Evolutionary conservation across 176 grass and related monocot genomes (phyloP).

Genomic region (Aegilops longissima): DNA sequence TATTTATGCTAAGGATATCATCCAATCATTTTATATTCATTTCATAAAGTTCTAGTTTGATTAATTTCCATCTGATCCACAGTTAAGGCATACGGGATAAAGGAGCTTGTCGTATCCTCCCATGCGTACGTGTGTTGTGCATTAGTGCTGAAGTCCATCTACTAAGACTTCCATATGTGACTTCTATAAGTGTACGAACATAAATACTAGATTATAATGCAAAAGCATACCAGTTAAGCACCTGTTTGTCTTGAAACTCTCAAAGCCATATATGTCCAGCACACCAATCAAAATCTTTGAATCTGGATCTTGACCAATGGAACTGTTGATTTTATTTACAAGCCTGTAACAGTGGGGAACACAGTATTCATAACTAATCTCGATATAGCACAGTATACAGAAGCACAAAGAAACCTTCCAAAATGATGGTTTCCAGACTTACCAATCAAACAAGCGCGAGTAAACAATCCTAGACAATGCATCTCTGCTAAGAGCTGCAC

Average conservation of each 20-base stretch:
- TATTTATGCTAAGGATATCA: background rate
- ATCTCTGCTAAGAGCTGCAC: conserved; percentile 88
- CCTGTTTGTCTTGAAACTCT: conserved; percentile 99
- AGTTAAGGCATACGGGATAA: background rate
- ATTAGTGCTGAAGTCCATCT: conserved; percentile 27
- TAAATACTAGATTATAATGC: conserved; percentile 49
- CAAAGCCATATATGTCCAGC: conserved; percentile 98
- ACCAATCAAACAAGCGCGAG: conserved; percentile 93
- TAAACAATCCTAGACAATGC: conserved; percentile 91
- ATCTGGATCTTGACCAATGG: conserved; percentile 93
- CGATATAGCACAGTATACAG: conserved; percentile 11
- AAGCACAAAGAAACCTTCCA: conserved; percentile 11
- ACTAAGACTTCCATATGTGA: conserved; percentile 21
- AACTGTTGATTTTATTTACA: conserved; percentile 89
- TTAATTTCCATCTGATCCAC: background rate
- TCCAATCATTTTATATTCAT: background rate
- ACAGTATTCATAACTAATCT: conserved; percentile 17
- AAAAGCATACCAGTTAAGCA: conserved; percentile 99
- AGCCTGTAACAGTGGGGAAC: conserved; percentile 61
- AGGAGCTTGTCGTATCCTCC: background rate
- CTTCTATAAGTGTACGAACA: conserved; percentile 29
- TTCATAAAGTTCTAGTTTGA: background rate
- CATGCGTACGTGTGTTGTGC: background rate
- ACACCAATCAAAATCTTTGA: conserved; percentile 98
- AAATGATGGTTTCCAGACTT: conserved; percentile 39